These are phyloP conservation scores for Colletotrichum tropicale DNA, from an alignment of 2,329 filamentous ascomycete species.

Conservation along the genomic window DNA sequence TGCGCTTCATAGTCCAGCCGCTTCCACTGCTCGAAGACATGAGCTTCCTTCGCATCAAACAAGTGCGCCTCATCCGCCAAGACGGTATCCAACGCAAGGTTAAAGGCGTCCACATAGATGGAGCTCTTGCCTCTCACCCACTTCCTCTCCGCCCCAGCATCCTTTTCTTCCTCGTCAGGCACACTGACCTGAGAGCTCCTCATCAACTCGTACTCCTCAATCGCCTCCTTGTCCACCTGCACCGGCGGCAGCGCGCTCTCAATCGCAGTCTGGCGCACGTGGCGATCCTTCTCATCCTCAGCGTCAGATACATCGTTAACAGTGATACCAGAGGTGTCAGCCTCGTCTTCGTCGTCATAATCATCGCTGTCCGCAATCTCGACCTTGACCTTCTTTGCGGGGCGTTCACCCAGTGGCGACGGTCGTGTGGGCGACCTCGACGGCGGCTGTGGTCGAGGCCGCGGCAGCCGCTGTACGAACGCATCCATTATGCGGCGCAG, in stretches of 20 bases:
- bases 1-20: constrained; percentile 81
- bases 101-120: constrained; percentile 97
- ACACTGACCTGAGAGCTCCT: constrained; percentile 56
- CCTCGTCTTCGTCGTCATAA: constrained; percentile 22
- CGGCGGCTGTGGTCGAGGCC: not conserved
- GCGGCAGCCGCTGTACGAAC: constrained; percentile 36
- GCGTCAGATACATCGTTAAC: constrained; percentile 23
- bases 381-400: constrained; percentile 38
- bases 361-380: constrained; percentile 24
- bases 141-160: constrained; percentile 15
- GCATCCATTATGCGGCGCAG: constrained; percentile 36
- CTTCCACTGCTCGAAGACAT: constrained; percentile 79
- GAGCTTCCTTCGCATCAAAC: constrained; percentile 79
- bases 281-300: constrained; percentile 28
- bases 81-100: constrained; percentile 87
- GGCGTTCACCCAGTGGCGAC: constrained; percentile 27
- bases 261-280: constrained; percentile 62
- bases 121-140: constrained; percentile 84
- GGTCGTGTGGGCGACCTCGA: constrained; percentile 4
- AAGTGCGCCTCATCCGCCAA: constrained; percentile 87
- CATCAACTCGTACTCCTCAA: constrained; percentile 79
- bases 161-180: constrained; percentile 37
- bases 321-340: constrained; percentile 32
- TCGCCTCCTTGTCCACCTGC: constrained; percentile 70
- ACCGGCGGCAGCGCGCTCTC: constrained; percentile 75